Evolutionary conservation across 2,329 filamentous ascomycete species (phyloP), one percentile per base, ranked within the genome.

Genomic region (Ceratocystis colombiana): DNA sequence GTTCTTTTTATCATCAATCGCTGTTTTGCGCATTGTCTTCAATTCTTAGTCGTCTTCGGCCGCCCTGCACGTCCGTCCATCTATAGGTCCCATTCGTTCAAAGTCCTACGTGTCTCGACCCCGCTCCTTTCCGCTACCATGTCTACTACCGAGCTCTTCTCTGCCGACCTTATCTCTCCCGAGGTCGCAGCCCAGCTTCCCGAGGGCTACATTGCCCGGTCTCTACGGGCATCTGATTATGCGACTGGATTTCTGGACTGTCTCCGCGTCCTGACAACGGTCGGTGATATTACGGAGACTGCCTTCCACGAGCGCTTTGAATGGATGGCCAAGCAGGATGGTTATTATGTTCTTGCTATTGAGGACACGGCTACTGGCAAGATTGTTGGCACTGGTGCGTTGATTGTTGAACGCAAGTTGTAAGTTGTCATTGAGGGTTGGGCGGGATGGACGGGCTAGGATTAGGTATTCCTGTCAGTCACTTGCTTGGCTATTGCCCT

Each of bases 331-430:
- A 79, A 80, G 63, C 85, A 88, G 72, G 85, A 85, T 69, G 88
- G 86, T 68, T 96, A 97, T 79, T 96, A 89, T 75, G 81, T 96
- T 67, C 79, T 97, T 41, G 89, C 93, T 69, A 88, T 97, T 64
- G 87, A 90, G 73, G 89, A 97, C 74, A 76, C 77, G 62, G 75
- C 76, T 37, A 79, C 82, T 64, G 77, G 77, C 61, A 80, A 81
- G 69, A 84, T 97, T 63, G 94, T 97, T n/a, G 93, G 89, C 30
- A 96, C 91, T 0, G 94, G 94, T 1, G 88, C 88, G 45, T 77
- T 97, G 76, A 84, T 97, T 70, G 90, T 96, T 62, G 94, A 99
- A 84, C 84, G 88, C 77, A 97, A 97, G 78, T 94, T 94, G 88
- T 90, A 79, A 74, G 86, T 80, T 59, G 28, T 7, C 20, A 48